A percentile compares a stretch with the other conserved stretches of the same genome.
Evolutionary conservation across 495 filamentous ascomycete genomes (phyloP).

Genomic region (Lasiosphaeriaceae sp.): DNA sequence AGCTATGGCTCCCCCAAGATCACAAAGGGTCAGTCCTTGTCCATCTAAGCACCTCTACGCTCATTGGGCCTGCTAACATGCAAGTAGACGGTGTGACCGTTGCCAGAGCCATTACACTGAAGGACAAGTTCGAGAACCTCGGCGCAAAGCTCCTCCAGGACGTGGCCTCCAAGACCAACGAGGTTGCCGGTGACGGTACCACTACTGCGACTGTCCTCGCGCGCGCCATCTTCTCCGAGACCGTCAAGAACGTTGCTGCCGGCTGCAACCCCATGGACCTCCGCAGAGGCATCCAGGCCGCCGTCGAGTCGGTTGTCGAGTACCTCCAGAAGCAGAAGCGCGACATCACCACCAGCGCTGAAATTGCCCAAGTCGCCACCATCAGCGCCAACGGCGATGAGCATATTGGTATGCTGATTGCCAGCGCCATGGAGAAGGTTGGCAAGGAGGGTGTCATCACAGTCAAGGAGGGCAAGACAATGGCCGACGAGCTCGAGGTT

Average conservation of each 20-base stretch:
- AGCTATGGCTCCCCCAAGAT: slow-evolving; percentile 98
- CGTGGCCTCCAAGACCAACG: slow-evolving; percentile 98
- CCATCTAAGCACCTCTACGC: not conserved
- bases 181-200: slow-evolving; percentile 96
- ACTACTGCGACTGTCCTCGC: slow-evolving; percentile 96
- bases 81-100: slow-evolving; percentile 85
- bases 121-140: slow-evolving; percentile 99
- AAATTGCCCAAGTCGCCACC: slow-evolving; percentile 97
- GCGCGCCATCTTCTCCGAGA: slow-evolving; percentile 98
- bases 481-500: slow-evolving; percentile 95
- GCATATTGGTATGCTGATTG: slow-evolving; percentile 93
- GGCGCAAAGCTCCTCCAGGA: slow-evolving; percentile 95
- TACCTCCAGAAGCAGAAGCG: slow-evolving; percentile 92
- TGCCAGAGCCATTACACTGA: slow-evolving; percentile 82
- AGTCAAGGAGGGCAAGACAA: slow-evolving; percentile 98
- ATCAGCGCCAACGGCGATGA: slow-evolving; percentile 96
- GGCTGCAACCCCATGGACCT: slow-evolving; percentile 99
- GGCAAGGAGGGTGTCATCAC: slow-evolving; percentile 99
- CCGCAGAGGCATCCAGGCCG: slow-evolving; percentile 91
- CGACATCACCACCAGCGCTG: slow-evolving; percentile 93
- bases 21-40: slow-evolving; percentile 75
- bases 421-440: slow-evolving; percentile 98
- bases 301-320: slow-evolving; percentile 88
- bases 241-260: slow-evolving; percentile 98
- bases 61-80: slow-evolving; percentile 7